Percentiles rank a stretch among this genome's conserved stretches.
These are phyloP conservation scores for Pythium biforme DNA, from an alignment of 352 stramenopile species.

Conservation along the genomic window DNA sequence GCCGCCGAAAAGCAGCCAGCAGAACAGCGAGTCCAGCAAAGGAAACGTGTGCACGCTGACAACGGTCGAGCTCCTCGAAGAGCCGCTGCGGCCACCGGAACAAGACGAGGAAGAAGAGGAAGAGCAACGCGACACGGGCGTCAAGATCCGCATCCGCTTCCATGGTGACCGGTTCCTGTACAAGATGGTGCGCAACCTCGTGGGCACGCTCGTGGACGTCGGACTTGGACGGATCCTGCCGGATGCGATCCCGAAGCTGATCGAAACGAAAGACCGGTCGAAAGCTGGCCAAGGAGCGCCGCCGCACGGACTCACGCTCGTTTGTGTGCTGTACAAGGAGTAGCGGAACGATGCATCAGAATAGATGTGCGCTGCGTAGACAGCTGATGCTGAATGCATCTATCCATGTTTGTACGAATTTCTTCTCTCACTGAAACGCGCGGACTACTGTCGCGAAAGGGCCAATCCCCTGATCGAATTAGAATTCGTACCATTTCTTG, in stretches of 20 bases:
- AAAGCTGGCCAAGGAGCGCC: constrained; percentile 66
- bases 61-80: constrained; percentile 36
- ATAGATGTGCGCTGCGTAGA: neutral
- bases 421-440: neutral
- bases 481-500: constrained; percentile 89
- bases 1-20: constrained; percentile 39
- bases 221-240: constrained; percentile 47
- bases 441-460: neutral
- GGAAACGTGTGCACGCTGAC: constrained; percentile 54
- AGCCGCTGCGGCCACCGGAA: constrained; percentile 6
- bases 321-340: constrained; percentile 25
- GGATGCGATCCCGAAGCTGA: constrained; percentile 41
- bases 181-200: constrained; percentile 85
- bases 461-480: no score
- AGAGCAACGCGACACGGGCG: constrained; percentile 21
- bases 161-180: constrained; percentile 78
- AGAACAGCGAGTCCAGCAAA: constrained; percentile 32
- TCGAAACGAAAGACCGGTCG: constrained; percentile 48
- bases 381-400: neutral
- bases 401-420: neutral
- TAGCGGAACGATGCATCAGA: neutral
- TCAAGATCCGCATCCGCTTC: constrained; percentile 48
- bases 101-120: constrained; percentile 23
- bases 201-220: constrained; percentile 77
- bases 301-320: constrained; percentile 60